phyloP scores from a whole-genome alignment of 805 yeast genomes.

The Phaffomyces thermotolerans region DNA sequence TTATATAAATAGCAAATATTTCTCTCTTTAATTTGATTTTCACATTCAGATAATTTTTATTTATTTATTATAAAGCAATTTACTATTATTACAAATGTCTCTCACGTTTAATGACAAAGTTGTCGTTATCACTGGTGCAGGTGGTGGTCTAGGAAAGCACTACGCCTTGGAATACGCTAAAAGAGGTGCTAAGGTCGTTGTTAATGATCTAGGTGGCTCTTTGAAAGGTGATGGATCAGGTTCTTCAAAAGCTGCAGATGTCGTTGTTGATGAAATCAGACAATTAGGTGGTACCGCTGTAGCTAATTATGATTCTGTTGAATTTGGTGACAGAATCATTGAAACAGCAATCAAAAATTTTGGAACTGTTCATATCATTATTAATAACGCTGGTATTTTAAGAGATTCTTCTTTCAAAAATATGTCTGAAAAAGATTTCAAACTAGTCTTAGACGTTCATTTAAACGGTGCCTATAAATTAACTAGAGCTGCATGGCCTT shows the following conservation, averaged over 20 bases:
- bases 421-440: slow-evolving; percentile 76
- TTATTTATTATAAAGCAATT: background rate
- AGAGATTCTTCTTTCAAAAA: slow-evolving; percentile 84
- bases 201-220: slow-evolving; percentile 88
- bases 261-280: slow-evolving; percentile 79
- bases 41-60: no score
- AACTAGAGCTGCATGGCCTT: slow-evolving; percentile 88
- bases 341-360: slow-evolving; percentile 79
- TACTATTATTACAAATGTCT: slow-evolving; percentile 1
- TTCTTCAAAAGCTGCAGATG: slow-evolving; percentile 74
- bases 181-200: slow-evolving; percentile 92
- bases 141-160: slow-evolving; percentile 90
- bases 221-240: slow-evolving; percentile 61
- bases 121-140: slow-evolving; percentile 93
- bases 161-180: slow-evolving; percentile 84
- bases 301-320: slow-evolving; percentile 89
- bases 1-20: background rate
- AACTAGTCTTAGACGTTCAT: slow-evolving; percentile 78
- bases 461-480: slow-evolving; percentile 82
- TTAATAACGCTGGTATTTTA: slow-evolving; percentile 93
- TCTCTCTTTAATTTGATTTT: background rate
- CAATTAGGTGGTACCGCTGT: slow-evolving; percentile 78
- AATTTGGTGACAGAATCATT: slow-evolving; percentile 76
- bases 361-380: slow-evolving; percentile 81
- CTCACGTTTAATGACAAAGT: slow-evolving; percentile 71